These are phyloP conservation scores for Citrus unshiu DNA, from an alignment of 345 rosid species.

Conservation along the genomic window DNA sequence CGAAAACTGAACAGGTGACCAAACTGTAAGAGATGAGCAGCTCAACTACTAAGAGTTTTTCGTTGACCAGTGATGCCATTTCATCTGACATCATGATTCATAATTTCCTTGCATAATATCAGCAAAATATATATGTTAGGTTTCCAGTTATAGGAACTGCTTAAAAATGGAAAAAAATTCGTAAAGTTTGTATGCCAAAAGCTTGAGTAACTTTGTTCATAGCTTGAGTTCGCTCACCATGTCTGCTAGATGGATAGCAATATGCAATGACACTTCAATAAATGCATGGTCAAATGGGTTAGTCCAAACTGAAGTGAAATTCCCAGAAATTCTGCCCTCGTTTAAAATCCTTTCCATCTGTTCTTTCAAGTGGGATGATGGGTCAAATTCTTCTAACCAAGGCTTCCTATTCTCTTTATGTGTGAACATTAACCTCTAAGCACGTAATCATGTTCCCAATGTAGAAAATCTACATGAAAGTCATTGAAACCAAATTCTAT, in stretches of 20 bases:
- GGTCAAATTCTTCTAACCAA: constrained; percentile 42
- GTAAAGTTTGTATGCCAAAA: neutral
- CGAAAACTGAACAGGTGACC: constrained; percentile 24
- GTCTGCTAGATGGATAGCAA: constrained; percentile 26
- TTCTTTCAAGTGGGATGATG: constrained; percentile 21
- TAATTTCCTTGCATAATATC: neutral
- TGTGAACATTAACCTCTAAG: constrained; percentile 28
- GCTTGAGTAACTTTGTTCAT: neutral
- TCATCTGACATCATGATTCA: constrained; percentile 3
- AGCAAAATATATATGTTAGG: neutral
- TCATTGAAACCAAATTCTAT: neutral
- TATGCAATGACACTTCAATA: constrained; percentile 14
- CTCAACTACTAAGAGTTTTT: constrained; percentile 25
- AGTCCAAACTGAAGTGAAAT: constrained; percentile 29
- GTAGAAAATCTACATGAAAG: constrained; percentile 22
- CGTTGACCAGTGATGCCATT: constrained; percentile 11
- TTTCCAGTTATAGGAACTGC: neutral
- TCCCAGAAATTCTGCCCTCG: constrained; percentile 13
- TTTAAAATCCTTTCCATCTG: constrained; percentile 13
- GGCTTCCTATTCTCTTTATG: constrained; percentile 40
- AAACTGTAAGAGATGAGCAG: constrained; percentile 27
- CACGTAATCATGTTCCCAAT: constrained; percentile 19
- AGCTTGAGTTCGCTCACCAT: constrained; percentile 34
- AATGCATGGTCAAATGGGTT: constrained; percentile 28
- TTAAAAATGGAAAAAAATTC: neutral